Evolutionary conservation across 1,139 yeast genomes (phyloP).

Genomic region (Geotrichum histeridarum): DNA sequence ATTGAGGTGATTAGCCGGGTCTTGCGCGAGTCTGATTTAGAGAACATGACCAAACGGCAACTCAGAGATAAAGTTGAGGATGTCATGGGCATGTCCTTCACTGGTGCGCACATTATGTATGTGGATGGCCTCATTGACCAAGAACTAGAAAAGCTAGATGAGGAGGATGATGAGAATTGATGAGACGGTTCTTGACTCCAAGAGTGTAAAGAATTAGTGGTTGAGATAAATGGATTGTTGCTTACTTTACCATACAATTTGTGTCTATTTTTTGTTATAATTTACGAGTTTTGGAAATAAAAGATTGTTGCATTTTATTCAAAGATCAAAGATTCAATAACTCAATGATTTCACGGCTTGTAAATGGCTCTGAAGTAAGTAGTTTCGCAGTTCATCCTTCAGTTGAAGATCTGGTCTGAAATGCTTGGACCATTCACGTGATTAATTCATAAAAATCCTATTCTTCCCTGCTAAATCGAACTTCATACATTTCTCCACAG

Average conservation of each 20-base stretch:
- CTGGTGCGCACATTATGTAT: conserved; percentile 31
- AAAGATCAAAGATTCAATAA: no score
- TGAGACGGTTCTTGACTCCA: background rate
- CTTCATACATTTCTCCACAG: no score
- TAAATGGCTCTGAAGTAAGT: no score
- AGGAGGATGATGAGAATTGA: conserved; percentile 20
- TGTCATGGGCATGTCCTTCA: conserved; percentile 35
- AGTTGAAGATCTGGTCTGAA: no score
- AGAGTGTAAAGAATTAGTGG: background rate
- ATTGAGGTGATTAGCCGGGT: conserved; percentile 32
- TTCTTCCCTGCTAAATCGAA: no score
- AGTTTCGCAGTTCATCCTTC: no score
- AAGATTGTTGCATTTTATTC: background rate
- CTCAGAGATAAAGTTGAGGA: conserved; percentile 38
- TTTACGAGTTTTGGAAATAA: background rate
- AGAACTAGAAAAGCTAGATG: conserved; percentile 34
- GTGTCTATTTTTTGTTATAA: background rate
- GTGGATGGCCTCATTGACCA: conserved; percentile 38
- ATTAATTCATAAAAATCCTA: no score
- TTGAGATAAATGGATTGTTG: no score
- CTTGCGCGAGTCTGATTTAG: conserved; percentile 35
- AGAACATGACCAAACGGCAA: conserved; percentile 38
- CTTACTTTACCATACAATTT: background rate
- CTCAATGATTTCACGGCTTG: no score
- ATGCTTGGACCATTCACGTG: no score